These are phyloP conservation scores for Cladosporium sp. DNA, from an alignment of 2,329 filamentous ascomycete species.

Conservation along the genomic window DNA sequence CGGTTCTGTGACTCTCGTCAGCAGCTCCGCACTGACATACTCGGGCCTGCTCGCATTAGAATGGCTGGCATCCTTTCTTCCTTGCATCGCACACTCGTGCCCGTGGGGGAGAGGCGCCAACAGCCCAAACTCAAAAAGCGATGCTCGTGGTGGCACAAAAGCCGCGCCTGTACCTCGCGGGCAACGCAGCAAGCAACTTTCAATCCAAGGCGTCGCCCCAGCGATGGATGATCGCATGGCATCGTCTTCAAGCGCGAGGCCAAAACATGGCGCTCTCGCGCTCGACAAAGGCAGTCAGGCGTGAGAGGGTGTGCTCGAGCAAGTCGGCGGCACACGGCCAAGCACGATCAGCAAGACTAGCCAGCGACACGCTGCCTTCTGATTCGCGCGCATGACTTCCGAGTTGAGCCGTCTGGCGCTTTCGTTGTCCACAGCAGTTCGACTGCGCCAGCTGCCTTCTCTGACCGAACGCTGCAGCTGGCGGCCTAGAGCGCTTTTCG, in stretches of 20 bases:
- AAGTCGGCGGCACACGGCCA: constrained; percentile 18
- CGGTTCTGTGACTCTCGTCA: neutral
- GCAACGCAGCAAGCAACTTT: constrained; percentile 14
- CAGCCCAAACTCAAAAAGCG: constrained; percentile 16
- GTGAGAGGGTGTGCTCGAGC: constrained; percentile 18
- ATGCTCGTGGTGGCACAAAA: constrained; percentile 14
- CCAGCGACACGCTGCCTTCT: neutral
- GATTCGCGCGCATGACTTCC: constrained; percentile 18
- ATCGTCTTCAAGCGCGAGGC: neutral
- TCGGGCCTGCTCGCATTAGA: neutral
- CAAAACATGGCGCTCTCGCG: neutral
- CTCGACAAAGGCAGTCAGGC: constrained; percentile 3
- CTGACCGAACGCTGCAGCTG: constrained; percentile 16
- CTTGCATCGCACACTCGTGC: constrained; percentile 16
- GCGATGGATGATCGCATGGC: neutral
- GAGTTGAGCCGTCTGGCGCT: constrained; percentile 19
- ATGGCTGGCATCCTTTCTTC: constrained; percentile 16
- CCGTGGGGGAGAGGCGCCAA: constrained; percentile 15
- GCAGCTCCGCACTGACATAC: constrained; percentile 5
- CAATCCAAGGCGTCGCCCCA: constrained; percentile 6
- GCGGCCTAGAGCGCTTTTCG: constrained; percentile 19
- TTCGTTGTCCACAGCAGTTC: constrained; percentile 18
- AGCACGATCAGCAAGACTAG: constrained; percentile 13
- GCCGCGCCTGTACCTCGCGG: constrained; percentile 14
- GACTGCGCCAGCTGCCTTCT: constrained; percentile 15